These are phyloP conservation scores for Suhomyces choctaworum DNA, from an alignment of 1,139 yeast genomes.

Conservation along the genomic window DNA sequence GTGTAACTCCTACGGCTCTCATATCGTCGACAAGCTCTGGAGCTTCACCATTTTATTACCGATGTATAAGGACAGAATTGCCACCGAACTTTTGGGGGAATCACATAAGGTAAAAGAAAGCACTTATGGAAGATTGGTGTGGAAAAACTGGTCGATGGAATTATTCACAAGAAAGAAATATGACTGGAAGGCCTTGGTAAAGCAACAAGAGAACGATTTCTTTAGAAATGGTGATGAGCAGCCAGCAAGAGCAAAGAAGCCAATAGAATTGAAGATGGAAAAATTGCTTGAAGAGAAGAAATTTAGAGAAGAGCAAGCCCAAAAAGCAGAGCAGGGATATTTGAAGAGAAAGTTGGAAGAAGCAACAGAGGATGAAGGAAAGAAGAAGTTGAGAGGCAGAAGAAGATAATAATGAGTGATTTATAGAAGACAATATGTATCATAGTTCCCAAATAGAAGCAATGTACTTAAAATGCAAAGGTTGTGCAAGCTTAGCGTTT, in stretches of 20 bases:
- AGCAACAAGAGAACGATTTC: slow-evolving; percentile 64
- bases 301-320: slow-evolving; percentile 27
- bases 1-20: slow-evolving; percentile 90
- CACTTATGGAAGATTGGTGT: slow-evolving; percentile 83
- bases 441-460: too few relatives aligned
- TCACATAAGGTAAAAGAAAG: slow-evolving; percentile 77
- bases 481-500: too few relatives aligned
- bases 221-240: slow-evolving; percentile 27
- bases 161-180: slow-evolving; percentile 67
- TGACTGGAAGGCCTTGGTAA: slow-evolving; percentile 80
- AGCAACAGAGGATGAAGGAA: slow-evolving; percentile 11
- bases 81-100: slow-evolving; percentile 61
- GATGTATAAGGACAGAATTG: slow-evolving; percentile 84
- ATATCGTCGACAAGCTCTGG: slow-evolving; percentile 85
- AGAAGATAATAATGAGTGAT: too few relatives aligned
- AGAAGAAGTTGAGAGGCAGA: slow-evolving; percentile 12
- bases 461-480: too few relatives aligned
- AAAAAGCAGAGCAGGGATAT: slow-evolving; percentile 15
- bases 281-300: slow-evolving; percentile 36
- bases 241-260: slow-evolving; percentile 32
- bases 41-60: slow-evolving; percentile 72
- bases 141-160: slow-evolving; percentile 95
- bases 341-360: slow-evolving; percentile 21
- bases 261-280: slow-evolving; percentile 49
- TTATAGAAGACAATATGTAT: too few relatives aligned